Percentiles rank a stretch among this genome's conserved stretches.
Conservation (phyloP, 2,329 filamentous ascomycete species). For the Celoporthe dispersa region DNA sequence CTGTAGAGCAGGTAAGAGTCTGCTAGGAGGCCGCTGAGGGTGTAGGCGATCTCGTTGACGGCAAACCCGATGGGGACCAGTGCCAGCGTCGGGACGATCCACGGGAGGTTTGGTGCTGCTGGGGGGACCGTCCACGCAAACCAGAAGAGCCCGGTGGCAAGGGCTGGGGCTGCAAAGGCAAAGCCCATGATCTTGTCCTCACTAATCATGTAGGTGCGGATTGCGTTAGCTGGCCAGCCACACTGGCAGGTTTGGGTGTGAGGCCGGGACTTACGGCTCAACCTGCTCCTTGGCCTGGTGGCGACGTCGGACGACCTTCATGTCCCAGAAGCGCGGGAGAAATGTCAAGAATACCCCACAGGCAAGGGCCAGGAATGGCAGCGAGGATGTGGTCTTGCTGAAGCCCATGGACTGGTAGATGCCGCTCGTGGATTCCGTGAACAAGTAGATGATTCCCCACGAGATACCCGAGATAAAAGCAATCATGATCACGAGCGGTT, state of each 20-base stretch:
- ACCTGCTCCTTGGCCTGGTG: slow-evolving; percentile 28
- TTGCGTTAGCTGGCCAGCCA: too few species aligned
- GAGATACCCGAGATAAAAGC: slow-evolving; percentile 44
- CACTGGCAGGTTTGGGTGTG: too few species aligned
- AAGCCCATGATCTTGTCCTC: slow-evolving; percentile 54
- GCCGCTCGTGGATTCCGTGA: too few species aligned
- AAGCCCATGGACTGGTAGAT: too few species aligned
- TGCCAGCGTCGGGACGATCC: slow-evolving; percentile 45
- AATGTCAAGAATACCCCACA: slow-evolving; percentile 47
- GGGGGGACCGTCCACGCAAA: slow-evolving; percentile 54
- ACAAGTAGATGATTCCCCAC: too few species aligned
- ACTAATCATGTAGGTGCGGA: too few species aligned
- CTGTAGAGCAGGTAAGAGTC: slow-evolving; percentile 35
- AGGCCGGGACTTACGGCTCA: slow-evolving; percentile 11
- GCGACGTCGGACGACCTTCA: slow-evolving; percentile 32
- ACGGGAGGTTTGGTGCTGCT: slow-evolving; percentile 37
- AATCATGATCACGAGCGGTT: slow-evolving; percentile 50
- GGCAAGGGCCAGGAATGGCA: slow-evolving; percentile 46
- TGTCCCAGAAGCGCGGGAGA: slow-evolving; percentile 48
- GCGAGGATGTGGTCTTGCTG: slow-evolving; percentile 34
- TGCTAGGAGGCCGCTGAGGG: slow-evolving; percentile 35
- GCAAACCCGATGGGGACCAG: slow-evolving; percentile 52
- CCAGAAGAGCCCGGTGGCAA: slow-evolving; percentile 49
- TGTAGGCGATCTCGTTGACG: slow-evolving; percentile 45
- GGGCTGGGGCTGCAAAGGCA: slow-evolving; percentile 46